A percentile compares a stretch with the other conserved stretches of the same genome.
Evolutionary conservation across 208 protist species (phyloP).

Genomic region (Leishmania tropica): DNA sequence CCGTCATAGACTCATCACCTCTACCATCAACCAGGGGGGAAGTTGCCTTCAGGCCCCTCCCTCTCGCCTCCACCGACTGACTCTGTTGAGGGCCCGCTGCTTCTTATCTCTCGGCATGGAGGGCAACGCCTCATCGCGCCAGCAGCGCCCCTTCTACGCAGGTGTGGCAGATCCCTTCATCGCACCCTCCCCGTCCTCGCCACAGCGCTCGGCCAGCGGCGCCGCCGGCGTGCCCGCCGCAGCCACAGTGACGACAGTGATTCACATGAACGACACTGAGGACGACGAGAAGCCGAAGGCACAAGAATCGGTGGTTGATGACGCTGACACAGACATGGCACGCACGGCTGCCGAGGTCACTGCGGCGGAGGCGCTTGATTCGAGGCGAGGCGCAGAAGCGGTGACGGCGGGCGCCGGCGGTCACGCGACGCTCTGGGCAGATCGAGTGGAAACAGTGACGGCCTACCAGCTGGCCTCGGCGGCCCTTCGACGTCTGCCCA

Average conservation of each 20-base stretch:
- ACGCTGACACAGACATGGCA: neutral
- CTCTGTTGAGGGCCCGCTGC: neutral
- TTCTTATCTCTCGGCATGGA: neutral
- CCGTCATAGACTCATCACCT: neutral
- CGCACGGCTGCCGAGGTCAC: neutral
- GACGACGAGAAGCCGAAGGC: neutral
- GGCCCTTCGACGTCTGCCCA: neutral
- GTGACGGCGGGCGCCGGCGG: neutral
- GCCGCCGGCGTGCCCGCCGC: neutral
- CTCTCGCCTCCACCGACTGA: neutral
- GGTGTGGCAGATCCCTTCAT: neutral
- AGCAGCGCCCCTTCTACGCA: neutral
- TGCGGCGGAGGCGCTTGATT: neutral
- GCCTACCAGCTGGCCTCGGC: conserved; percentile 6
- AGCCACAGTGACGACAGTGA: conserved; percentile 3
- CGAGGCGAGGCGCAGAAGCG: neutral
- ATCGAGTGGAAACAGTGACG: neutral
- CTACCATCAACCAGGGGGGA: neutral
- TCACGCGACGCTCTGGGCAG: neutral
- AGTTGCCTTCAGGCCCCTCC: neutral
- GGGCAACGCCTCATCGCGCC: neutral
- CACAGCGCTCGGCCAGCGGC: neutral
- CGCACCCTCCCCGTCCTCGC: neutral
- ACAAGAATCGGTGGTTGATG: neutral
- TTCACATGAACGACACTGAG: neutral